Evolutionary conservation across 441 rosid species (phyloP), one percentile per base, ranked within the genome.

Genomic region (Pelargonium citronellum): DNA sequence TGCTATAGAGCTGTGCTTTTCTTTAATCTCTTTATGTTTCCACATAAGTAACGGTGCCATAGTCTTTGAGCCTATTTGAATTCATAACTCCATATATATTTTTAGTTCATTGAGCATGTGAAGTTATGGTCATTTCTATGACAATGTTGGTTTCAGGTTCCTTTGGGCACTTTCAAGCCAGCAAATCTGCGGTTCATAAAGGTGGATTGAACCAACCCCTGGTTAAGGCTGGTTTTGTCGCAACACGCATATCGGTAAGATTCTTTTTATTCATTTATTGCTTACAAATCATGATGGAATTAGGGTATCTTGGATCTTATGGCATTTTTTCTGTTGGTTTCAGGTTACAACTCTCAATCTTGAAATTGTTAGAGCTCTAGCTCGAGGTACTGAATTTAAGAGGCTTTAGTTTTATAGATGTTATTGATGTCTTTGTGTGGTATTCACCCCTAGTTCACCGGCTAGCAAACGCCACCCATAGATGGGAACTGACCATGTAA

Each of bases 91-190:
- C 39, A 34, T 34, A 34, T 34, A 34, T 34, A 34, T 34, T 34
- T 34, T 34, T 34, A 34, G 39, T 34, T 34, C 39, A 34, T 34
- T 34, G 39, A 34, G 39, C 39, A 34, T 34, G 39, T 34, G 39
- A 34, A 34, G 6, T 34, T 51, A 30, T 67, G 72, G 17, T 53
- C 11, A 67, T 43, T 34, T 53, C 68, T 57, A 58, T 46, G 10
- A 4, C 39, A 1, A 46, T 69, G 69, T 75, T 67, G 74, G 49
- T 49, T 70, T 75, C 80, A 91, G 99, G 96, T 81, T 94, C 97
- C 22, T 94, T 94, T 79, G 99, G 99, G 66, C 97, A 94, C 72
- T 94, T 91, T 78, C 99, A 94, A 77, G 99, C 99, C 5, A 91
- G 99, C 79, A 85, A 79, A 82, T 94, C 97, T 4, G 96, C 92